phyloP scores from a whole-genome alignment of 2,329 filamentous ascomycete genomes.

The Fusarium musae region DNA sequence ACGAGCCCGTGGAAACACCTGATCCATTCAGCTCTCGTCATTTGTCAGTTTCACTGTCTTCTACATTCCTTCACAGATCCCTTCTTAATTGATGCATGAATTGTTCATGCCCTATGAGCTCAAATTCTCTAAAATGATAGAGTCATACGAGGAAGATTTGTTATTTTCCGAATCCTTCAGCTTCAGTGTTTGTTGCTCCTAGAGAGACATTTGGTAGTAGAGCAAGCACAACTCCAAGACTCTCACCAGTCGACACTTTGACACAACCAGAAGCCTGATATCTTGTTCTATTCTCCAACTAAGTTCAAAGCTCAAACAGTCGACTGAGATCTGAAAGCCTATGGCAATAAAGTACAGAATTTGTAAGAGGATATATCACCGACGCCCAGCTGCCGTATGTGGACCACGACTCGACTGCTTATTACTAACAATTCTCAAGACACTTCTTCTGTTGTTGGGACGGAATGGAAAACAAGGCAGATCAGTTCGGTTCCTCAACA shows the following conservation, averaged over 20 bases:
- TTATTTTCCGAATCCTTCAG: background rate
- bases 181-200: background rate
- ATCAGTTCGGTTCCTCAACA: background rate
- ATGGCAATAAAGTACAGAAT: background rate
- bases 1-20: background rate
- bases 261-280: background rate
- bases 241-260: background rate
- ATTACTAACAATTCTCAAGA: background rate
- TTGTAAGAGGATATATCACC: background rate
- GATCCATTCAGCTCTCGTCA: background rate
- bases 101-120: background rate
- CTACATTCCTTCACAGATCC: background rate
- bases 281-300: background rate
- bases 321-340: background rate
- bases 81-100: background rate
- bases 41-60: background rate
- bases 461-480: background rate
- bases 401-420: background rate
- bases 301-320: background rate
- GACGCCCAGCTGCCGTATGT: background rate
- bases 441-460: background rate
- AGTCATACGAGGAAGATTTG: background rate
- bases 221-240: background rate
- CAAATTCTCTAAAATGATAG: background rate
- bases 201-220: background rate